A percentile compares a stretch with the other conserved stretches of the same genome.
These are phyloP conservation scores for Platanus orientalis DNA, from an alignment of 164 flowering plant species.

Conservation along the genomic window DNA sequence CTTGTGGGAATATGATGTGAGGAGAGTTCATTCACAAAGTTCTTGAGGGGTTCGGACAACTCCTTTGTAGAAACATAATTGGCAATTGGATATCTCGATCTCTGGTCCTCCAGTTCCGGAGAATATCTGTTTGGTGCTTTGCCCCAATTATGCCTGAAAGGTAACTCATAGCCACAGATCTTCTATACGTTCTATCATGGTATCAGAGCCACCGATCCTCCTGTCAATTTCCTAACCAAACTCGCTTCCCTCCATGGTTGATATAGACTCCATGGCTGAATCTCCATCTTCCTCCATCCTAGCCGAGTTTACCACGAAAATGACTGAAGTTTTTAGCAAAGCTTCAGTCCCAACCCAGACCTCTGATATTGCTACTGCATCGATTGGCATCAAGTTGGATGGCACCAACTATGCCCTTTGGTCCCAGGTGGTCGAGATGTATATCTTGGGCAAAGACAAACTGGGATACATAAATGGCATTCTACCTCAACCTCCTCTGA, in stretches of 20 bases:
- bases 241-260: too few species aligned
- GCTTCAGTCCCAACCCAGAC: slow-evolving; percentile 3
- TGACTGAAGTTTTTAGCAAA: slow-evolving; percentile 7
- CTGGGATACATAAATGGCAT: slow-evolving; percentile 1
- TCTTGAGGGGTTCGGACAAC: too few species aligned
- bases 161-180: slow-evolving; percentile 11
- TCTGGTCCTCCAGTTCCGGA: not conserved
- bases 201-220: too few species aligned
- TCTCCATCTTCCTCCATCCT: slow-evolving; percentile 5
- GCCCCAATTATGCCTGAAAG: slow-evolving; percentile 5
- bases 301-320: slow-evolving; percentile 7
- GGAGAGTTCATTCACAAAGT: too few species aligned
- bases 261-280: not conserved
- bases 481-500: slow-evolving; percentile 3
- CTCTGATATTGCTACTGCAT: not conserved
- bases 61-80: too few species aligned
- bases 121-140: slow-evolving; percentile 8
- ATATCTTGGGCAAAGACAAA: too few species aligned
- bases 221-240: too few species aligned
- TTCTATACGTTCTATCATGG: too few species aligned
- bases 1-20: too few species aligned
- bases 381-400: slow-evolving; percentile 11
- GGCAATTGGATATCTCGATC: too few species aligned
- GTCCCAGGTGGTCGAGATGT: slow-evolving; percentile 7
- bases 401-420: slow-evolving; percentile 16